Percentiles rank a stretch among this genome's conserved stretches.
Conservation (phyloP, 306 rosid species). For the Vicia sativa region DNA sequence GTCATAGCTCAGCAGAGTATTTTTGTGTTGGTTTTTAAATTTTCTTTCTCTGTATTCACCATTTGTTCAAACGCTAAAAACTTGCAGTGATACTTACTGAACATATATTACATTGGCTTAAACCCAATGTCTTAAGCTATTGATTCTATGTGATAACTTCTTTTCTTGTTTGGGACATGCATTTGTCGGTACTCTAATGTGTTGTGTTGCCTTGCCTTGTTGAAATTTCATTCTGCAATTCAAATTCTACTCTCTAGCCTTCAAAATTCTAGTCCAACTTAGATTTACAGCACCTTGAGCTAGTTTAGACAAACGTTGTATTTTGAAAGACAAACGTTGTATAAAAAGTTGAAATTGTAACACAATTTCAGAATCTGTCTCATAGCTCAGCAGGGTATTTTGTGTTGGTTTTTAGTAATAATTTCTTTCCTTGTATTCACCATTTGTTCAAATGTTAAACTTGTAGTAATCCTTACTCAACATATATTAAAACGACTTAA, state of each 20-base stretch:
- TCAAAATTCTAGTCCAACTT: too few relatives aligned
- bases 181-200: not conserved
- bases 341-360: too few relatives aligned
- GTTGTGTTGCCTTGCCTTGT: not conserved
- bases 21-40: constrained; percentile 1
- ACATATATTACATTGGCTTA: not conserved
- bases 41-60: not conserved
- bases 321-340: too few relatives aligned
- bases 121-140: constrained; percentile 31
- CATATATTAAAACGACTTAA: not conserved
- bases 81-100: not conserved
- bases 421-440: constrained; percentile 1
- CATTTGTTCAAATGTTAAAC: constrained; percentile 11
- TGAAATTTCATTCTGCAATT: too few relatives aligned
- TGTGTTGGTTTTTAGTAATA: not conserved
- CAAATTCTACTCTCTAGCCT: too few relatives aligned
- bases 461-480: not conserved
- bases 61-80: constrained; percentile 17
- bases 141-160: constrained; percentile 36
- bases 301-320: too few relatives aligned
- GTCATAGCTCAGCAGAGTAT: constrained; percentile 22
- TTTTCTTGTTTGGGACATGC: constrained; percentile 25
- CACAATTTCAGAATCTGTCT: not conserved
- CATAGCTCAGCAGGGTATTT: constrained; percentile 27
- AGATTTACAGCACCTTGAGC: too few relatives aligned